Percentiles rank a stretch among this genome's conserved stretches.
Evolutionary conservation across 345 rosid genomes (phyloP).

Genomic region (Dipteronia dyeriana): DNA sequence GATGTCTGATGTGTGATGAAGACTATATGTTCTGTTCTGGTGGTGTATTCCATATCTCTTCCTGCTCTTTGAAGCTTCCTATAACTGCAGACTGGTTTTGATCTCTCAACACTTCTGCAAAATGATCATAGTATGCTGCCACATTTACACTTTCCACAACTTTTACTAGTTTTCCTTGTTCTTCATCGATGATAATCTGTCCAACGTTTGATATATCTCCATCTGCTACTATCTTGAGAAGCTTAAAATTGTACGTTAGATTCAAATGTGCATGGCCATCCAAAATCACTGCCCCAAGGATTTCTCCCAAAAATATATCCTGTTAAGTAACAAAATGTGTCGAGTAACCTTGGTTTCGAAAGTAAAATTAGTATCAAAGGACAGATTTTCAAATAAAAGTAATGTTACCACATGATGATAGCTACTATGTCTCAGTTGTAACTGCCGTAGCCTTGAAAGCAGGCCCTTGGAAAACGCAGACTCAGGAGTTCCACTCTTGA

Average conservation of each 20-base stretch:
- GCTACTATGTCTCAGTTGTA: slow-evolving; percentile 49
- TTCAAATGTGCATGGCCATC: slow-evolving; percentile 18
- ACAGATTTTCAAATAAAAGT: too few relatives aligned
- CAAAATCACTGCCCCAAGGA: slow-evolving; percentile 22
- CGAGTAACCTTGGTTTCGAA: too few relatives aligned
- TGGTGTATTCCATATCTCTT: slow-evolving; percentile 6
- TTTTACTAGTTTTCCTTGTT: slow-evolving; percentile 27
- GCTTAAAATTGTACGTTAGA: slow-evolving; percentile 4
- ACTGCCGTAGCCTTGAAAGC: slow-evolving; percentile 47
- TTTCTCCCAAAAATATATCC: slow-evolving; percentile 21
- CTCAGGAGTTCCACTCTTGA: slow-evolving; percentile 52
- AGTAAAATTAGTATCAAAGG: too few relatives aligned
- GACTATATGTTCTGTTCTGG: neutral
- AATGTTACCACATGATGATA: slow-evolving; percentile 62
- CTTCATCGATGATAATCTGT: slow-evolving; percentile 17
- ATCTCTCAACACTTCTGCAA: slow-evolving; percentile 10
- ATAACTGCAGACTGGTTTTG: slow-evolving; percentile 26
- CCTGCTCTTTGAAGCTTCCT: slow-evolving; percentile 31
- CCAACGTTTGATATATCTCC: slow-evolving; percentile 20
- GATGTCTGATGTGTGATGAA: too few relatives aligned
- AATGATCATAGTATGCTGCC: slow-evolving; percentile 19
- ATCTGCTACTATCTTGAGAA: slow-evolving; percentile 26
- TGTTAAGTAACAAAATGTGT: neutral
- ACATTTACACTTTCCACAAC: slow-evolving; percentile 26
- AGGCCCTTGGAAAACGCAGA: slow-evolving; percentile 44